Percentiles rank a stretch among this genome's conserved stretches.
phyloP scores from a whole-genome alignment of 108 stramenopile genomes.

The Licmophora abbreviata region DNA sequence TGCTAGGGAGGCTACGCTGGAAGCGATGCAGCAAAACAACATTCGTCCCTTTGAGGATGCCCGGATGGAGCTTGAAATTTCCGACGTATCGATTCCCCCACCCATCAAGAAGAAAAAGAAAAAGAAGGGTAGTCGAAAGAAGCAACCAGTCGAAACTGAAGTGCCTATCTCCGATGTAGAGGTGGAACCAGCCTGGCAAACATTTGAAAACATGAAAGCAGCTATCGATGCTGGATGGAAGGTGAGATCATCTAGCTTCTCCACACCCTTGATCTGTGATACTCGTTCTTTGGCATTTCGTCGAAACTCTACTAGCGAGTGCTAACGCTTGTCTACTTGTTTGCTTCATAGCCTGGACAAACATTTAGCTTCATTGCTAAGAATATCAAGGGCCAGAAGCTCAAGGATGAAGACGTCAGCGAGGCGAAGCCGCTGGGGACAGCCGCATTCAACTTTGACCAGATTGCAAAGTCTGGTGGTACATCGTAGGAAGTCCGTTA shows the following conservation, averaged over 20 bases:
- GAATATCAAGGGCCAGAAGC: constrained; percentile 60
- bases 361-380: constrained; percentile 70
- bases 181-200: constrained; percentile 32
- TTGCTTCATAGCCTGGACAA: constrained; percentile 45
- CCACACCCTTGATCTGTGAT: not conserved
- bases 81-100: constrained; percentile 46
- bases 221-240: constrained; percentile 76
- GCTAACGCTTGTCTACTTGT: not conserved
- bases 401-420: constrained; percentile 2
- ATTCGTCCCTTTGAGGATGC: constrained; percentile 71
- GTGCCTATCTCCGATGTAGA: constrained; percentile 8
- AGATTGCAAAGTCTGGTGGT: too few species aligned
- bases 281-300: not conserved
- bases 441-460: too few species aligned
- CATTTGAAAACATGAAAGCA: constrained; percentile 60
- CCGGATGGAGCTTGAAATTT: constrained; percentile 41
- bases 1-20: constrained; percentile 66
- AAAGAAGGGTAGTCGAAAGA: constrained; percentile 38
- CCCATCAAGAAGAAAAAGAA: constrained; percentile 26
- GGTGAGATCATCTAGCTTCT: constrained; percentile 14
- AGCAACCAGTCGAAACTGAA: constrained; percentile 8
- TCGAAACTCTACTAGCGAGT: not conserved
- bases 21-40: constrained; percentile 78
- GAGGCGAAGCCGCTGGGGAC: too few species aligned
- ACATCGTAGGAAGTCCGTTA: too few species aligned